Evolutionary conservation across 1,139 yeast species (phyloP), one percentile per base, ranked within the genome.

Genomic region (Yamadazyma atmosphaerica): DNA sequence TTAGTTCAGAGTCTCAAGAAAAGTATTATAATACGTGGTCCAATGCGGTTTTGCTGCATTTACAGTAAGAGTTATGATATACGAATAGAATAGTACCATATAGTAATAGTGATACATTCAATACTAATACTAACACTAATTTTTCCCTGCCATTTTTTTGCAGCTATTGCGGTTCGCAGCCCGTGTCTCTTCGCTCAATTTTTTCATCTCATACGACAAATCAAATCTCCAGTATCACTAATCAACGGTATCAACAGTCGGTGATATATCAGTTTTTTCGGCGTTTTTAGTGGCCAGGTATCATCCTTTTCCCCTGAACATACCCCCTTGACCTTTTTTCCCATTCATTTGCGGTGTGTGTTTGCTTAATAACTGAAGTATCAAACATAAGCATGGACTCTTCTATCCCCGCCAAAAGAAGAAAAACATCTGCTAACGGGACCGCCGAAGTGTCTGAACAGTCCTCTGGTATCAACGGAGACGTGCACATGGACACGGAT

Each of bases 21-120:
- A 38, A 45, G 2, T 71, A 71, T 49, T 63, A 58, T 40, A 44
- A 60, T 2, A 60, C 56, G 2, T 71, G 77, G 77, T 24, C 44
- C 2, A 14, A 21, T 8, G 42, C 37, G 16, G 46, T 45, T 4
- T 23, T 45, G n/a, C 35, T 28, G 36, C 38, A 35, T 32, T 30
- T 35, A 26, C 14, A 36, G 13, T n/a, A 33, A 14, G 11, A 10
- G 7, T 8, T 23, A 23, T 12, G 22, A 19, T 9, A 6, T 6
- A 19, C 9, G 22, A 19, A 19, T 19, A 19, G 9, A 6, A 9
- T 19, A 19, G 9, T 19, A 19, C 9, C 22, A 19, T 19, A 19
- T 9, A 19, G 9, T 19, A 19, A 9, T 19, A 19, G 22, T 19
- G 22, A 6, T 19, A n/a, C n/a, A n/a, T n/a, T n/a, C n/a, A n/a